These are phyloP conservation scores for Boletus subparvulus DNA, from an alignment of 768 basidiomycete genomes.

Conservation along the genomic window DNA sequence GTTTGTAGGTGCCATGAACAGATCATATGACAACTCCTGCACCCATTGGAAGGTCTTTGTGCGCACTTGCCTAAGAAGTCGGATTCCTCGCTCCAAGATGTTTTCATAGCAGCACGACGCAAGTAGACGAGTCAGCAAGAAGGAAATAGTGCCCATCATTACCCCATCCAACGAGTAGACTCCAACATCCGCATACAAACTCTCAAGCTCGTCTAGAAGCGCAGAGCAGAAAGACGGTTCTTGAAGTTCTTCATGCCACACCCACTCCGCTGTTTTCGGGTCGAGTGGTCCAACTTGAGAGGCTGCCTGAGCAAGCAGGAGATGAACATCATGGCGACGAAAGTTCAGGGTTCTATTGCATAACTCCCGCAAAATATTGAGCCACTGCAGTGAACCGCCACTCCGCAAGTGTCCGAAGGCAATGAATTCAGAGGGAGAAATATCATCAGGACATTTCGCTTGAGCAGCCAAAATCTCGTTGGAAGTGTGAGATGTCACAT, in stretches of 20 bases:
- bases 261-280: neutral
- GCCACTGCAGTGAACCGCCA: neutral
- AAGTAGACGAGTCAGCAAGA: neutral
- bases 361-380: neutral
- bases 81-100: neutral
- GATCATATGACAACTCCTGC: neutral
- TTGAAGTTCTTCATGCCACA: neutral
- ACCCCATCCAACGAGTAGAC: neutral
- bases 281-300: slow-evolving; percentile 24
- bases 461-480: neutral
- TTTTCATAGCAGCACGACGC: neutral
- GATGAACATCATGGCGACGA: neutral
- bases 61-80: neutral
- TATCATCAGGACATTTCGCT: neutral
- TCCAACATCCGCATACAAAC: neutral
- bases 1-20: neutral
- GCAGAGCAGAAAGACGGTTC: neutral
- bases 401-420: neutral
- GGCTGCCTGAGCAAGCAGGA: neutral
- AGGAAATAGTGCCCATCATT: neutral
- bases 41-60: neutral
- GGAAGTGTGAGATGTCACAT: slow-evolving; percentile 14
- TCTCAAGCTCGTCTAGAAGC: neutral
- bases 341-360: neutral
- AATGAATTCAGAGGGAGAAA: neutral